These are phyloP conservation scores for Chlorella sp. DNA, from an alignment of 139 green algal species.

Conservation along the genomic window DNA sequence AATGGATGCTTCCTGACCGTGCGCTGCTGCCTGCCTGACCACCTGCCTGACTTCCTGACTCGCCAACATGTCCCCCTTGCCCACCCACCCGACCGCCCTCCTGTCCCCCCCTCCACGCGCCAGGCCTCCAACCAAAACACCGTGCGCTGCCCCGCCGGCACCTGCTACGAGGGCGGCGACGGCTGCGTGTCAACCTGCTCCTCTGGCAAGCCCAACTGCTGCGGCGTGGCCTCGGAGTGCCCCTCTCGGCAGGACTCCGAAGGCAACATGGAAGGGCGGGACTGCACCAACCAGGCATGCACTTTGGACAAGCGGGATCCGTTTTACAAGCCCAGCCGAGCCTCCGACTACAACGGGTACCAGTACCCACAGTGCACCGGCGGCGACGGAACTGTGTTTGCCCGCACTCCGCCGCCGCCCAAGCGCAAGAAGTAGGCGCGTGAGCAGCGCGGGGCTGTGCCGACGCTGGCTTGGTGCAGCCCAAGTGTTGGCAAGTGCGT, in stretches of 20 bases:
- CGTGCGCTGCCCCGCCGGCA: constrained; percentile 9
- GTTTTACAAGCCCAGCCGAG: neutral
- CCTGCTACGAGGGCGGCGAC: neutral
- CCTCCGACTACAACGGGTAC: too few relatives aligned
- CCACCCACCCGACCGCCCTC: neutral
- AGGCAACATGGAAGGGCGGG: neutral
- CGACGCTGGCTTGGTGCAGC: too few relatives aligned
- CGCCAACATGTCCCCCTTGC: neutral
- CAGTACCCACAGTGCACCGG: neutral
- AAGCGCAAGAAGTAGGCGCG: too few relatives aligned
- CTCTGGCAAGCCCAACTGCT: neutral
- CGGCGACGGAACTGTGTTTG: neutral
- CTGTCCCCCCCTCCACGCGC: neutral
- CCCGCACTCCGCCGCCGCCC: neutral
- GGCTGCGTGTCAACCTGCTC: neutral
- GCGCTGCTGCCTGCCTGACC: neutral
- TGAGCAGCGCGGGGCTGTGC: too few relatives aligned
- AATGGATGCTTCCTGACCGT: neutral
- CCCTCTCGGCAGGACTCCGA: too few relatives aligned
- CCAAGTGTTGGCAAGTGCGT: too few relatives aligned
- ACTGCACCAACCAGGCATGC: neutral
- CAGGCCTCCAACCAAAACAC: neutral
- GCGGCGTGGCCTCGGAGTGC: neutral
- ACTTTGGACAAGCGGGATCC: neutral
- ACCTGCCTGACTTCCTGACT: neutral